Conservation (phyloP, 768 basidiomycete species). For the Thelephora ganbajun region DNA sequence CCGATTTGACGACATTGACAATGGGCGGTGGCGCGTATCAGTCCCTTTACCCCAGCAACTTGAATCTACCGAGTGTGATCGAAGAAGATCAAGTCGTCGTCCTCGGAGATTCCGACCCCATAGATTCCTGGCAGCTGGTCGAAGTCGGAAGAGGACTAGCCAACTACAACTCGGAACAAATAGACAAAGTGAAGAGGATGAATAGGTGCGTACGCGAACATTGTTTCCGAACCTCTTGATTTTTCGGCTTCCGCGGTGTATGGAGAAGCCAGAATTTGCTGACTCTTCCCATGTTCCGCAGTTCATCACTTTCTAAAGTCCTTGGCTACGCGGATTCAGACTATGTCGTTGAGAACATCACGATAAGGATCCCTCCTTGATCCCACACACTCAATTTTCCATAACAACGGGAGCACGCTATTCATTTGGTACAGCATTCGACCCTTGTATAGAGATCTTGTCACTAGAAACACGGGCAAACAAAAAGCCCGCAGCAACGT, state of each 20-base stretch:
- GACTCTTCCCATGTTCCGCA: constrained; percentile 19
- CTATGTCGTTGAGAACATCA: constrained; percentile 93
- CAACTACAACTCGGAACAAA: constrained; percentile 92
- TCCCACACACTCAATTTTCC: too few species aligned
- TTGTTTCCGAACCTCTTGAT: not conserved
- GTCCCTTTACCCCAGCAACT: not conserved
- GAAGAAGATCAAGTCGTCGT: constrained; percentile 14
- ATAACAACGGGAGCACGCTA: too few species aligned
- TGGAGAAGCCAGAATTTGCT: not conserved
- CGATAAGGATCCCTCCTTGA: constrained; percentile 45
- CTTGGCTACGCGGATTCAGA: constrained; percentile 94
- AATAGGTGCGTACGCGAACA: constrained; percentile 52
- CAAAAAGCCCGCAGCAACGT: too few species aligned
- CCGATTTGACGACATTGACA: constrained; percentile 13
- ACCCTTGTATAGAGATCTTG: too few species aligned
- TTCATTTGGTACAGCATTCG: too few species aligned
- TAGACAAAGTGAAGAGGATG: constrained; percentile 73
- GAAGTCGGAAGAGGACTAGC: constrained; percentile 92
- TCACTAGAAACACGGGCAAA: too few species aligned
- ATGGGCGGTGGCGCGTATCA: constrained; percentile 1
- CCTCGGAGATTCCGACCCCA: constrained; percentile 8
- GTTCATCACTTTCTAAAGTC: constrained; percentile 64
- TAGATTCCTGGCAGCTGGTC: constrained; percentile 51
- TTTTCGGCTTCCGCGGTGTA: not conserved
- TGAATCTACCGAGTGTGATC: not conserved